phyloP scores from a whole-genome alignment of 2,329 filamentous ascomycete genomes.

The Tolypocladium cylindrosporum region DNA sequence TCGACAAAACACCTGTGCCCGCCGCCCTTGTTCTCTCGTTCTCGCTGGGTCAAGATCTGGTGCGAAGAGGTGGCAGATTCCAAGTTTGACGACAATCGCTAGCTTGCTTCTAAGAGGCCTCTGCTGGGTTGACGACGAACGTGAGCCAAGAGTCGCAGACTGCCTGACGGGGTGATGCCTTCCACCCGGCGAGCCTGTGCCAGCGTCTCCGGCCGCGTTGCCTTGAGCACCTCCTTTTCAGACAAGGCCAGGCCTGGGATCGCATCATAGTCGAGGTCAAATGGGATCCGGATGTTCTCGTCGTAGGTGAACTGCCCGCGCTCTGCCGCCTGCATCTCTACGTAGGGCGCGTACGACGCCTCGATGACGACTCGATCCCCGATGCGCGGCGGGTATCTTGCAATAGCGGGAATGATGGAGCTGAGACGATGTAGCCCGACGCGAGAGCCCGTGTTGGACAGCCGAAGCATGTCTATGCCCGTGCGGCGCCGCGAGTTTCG shows the following conservation, averaged over 20 bases:
- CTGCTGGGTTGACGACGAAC: constrained; percentile 31
- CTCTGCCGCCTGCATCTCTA: constrained; percentile 58
- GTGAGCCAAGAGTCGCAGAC: constrained; percentile 50
- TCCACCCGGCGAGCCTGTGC: constrained; percentile 85
- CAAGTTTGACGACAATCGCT: background rate
- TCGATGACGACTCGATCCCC: constrained; percentile 68
- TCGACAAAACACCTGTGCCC: background rate
- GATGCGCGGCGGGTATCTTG: constrained; percentile 46
- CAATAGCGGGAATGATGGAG: constrained; percentile 45
- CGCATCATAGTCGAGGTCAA: constrained; percentile 63
- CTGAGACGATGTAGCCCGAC: constrained; percentile 43
- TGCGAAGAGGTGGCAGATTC: background rate
- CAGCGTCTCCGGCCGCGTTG: constrained; percentile 69
- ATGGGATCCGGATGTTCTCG: constrained; percentile 62
- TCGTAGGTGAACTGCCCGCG: constrained; percentile 63
- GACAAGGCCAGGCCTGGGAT: constrained; percentile 70
- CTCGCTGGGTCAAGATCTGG: background rate
- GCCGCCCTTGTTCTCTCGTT: no score
- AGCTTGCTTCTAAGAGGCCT: background rate
- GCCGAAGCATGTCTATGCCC: constrained; percentile 70
- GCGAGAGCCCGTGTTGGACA: constrained; percentile 42
- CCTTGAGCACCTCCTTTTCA: constrained; percentile 62
- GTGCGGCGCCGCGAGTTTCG: constrained; percentile 56
- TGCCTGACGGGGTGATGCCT: constrained; percentile 57
- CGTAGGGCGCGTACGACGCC: constrained; percentile 78